Evolutionary conservation across 495 filamentous ascomycete species (phyloP).

Genomic region (Daldinia grandis): DNA sequence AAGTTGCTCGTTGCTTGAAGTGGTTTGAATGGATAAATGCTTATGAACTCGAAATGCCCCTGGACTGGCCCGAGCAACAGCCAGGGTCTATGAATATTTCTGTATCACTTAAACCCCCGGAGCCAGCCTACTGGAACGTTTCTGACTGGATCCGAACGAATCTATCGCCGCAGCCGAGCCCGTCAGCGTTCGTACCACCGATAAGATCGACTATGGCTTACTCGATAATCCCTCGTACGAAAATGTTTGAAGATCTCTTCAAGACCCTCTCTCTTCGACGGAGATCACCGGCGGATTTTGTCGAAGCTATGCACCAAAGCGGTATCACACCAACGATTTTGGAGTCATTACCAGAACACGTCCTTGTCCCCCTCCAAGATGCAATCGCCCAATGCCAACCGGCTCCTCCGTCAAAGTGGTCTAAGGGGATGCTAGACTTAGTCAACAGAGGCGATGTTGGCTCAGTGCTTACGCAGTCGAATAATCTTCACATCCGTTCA

Average conservation of each 20-base stretch:
- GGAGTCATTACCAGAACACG: slow-evolving; percentile 84
- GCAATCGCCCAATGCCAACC: slow-evolving; percentile 83
- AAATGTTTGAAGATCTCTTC: slow-evolving; percentile 70
- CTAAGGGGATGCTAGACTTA: slow-evolving; percentile 70
- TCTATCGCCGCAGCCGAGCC: slow-evolving; percentile 48
- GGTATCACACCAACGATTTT: slow-evolving; percentile 66
- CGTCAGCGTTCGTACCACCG: slow-evolving; percentile 36
- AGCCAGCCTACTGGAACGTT: slow-evolving; percentile 69
- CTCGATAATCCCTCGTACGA: slow-evolving; percentile 63
- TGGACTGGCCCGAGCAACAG: slow-evolving; percentile 60
- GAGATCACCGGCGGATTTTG: slow-evolving; percentile 53
- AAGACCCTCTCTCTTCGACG: slow-evolving; percentile 47
- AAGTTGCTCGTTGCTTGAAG: slow-evolving; percentile 84
- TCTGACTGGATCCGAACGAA: slow-evolving; percentile 72
- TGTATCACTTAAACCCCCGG: slow-evolving; percentile 45
- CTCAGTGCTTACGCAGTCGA: slow-evolving; percentile 64
- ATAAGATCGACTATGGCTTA: slow-evolving; percentile 52
- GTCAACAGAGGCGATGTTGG: slow-evolving; percentile 84
- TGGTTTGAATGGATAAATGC: slow-evolving; percentile 78
- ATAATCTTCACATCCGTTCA: slow-evolving; percentile 48
- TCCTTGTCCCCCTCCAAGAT: slow-evolving; percentile 81
- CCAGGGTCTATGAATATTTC: slow-evolving; percentile 42
- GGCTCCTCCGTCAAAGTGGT: slow-evolving; percentile 81
- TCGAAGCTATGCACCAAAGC: slow-evolving; percentile 68
- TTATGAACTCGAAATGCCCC: slow-evolving; percentile 68